Evolutionary conservation across 1,284 basidiomycete species (phyloP).

Genomic region (Ustilago cynodontis): DNA sequence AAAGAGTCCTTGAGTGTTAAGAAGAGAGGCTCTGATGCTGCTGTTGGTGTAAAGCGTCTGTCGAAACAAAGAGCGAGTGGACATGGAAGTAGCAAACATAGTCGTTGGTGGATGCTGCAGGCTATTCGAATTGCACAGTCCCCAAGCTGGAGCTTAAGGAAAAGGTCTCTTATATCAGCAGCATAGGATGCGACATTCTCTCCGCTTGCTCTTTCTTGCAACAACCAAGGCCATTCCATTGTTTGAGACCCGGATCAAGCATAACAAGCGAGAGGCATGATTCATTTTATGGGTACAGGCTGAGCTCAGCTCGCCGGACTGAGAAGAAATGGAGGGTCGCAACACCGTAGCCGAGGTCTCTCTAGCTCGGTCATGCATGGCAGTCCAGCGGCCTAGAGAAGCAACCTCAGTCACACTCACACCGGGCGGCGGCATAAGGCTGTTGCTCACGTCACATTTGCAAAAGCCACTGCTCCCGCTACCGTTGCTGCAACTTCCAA

Average conservation of each 20-base stretch:
- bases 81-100: slow-evolving; percentile 1
- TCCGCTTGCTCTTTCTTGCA: too few relatives aligned
- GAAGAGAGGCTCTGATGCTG: too few relatives aligned
- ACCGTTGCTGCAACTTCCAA: background rate
- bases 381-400: background rate
- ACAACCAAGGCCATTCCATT: too few relatives aligned
- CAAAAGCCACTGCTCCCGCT: slow-evolving; percentile 6
- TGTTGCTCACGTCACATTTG: slow-evolving; percentile 9
- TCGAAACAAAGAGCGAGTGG: background rate
- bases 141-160: background rate
- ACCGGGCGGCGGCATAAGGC: slow-evolving; percentile 1
- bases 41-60: background rate
- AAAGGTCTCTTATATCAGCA: background rate
- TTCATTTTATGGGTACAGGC: background rate
- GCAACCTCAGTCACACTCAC: slow-evolving; percentile 1
- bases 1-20: background rate
- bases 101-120: background rate
- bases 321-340: too few relatives aligned
- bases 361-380: too few relatives aligned
- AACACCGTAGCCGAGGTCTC: too few relatives aligned
- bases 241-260: too few relatives aligned
- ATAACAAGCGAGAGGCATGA: background rate
- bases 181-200: too few relatives aligned
- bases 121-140: background rate
- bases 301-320: background rate